Base-by-base conservation (phyloP, 169 alveolate species). In the Blepharisma undulans region DNA sequence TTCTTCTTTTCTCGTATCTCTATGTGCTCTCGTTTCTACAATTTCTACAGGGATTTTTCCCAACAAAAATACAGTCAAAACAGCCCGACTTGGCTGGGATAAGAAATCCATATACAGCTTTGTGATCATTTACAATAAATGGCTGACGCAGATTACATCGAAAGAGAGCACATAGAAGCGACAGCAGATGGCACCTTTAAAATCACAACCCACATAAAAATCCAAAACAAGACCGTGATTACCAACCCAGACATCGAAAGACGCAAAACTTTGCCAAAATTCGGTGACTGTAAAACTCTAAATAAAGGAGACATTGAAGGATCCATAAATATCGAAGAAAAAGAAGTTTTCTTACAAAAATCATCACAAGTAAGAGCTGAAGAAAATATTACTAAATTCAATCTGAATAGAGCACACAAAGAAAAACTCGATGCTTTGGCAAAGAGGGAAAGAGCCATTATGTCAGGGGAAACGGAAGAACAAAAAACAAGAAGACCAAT, bases 71-170 rank as follows among this genome's bases (percentile, higher is more conserved):
- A 92, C 92, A 30, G 92, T 88, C n/a, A 92, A 88, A 1, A 88
- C 72, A 12, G 96, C 94, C 7, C 96, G 72, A 33, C 93, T 87
- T 0, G 96, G 96, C 82, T 94, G 89, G 29, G 93, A 85, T 7
- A 93, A 92, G 76, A 60, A 81, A 59, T 94, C 96, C 10, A 90
- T 89, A 76, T 82, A 91, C 16, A 48, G 66, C 66, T 48, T 48
- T 48, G 66, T 48, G 66, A 48, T 21, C 86, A 78, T 78, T 78
- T 74, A 16, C 76, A 22, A 78, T 78, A 78, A 82, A 82, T 82
- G 89, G 89, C 29, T 22, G 89, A 82, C 27, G 76, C 27, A 19
- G 29, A 22, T 60, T 82, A 82, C 76, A 30, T 32, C 7, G 33
- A 82, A 22, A 33, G 89, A 48, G 77, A 34, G 60, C 72, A 33